A percentile compares a stretch with the other conserved stretches of the same genome.
phyloP scores from a whole-genome alignment of 495 filamentous ascomycete genomes.

The Aspergillus conjunctus region DNA sequence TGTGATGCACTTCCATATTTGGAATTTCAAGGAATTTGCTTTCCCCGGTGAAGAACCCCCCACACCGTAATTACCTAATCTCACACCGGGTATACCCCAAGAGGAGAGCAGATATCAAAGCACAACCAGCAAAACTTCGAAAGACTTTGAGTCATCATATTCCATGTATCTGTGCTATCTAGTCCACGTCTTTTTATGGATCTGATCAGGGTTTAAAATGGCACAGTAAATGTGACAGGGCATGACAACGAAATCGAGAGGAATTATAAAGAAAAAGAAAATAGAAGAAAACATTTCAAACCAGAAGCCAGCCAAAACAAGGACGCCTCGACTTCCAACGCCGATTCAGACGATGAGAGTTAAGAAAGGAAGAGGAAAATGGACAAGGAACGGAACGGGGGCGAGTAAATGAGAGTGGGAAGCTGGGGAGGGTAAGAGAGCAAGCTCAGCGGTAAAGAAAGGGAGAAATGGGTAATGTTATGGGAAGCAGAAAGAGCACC shows the following conservation, averaged over 20 bases:
- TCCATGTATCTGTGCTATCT: conserved; percentile 32
- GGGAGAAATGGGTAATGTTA: conserved; percentile 22
- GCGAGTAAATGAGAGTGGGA: conserved; percentile 30
- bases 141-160: conserved; percentile 26
- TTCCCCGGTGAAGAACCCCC: background rate
- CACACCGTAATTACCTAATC: background rate
- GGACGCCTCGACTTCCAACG: conserved; percentile 53
- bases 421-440: conserved; percentile 14
- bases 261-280: conserved; percentile 5
- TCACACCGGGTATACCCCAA: too few relatives aligned
- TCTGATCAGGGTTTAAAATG: conserved; percentile 22
- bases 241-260: conserved; percentile 23
- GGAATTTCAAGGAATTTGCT: background rate
- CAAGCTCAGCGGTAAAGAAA: conserved; percentile 3
- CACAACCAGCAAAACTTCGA: conserved; percentile 3
- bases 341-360: conserved; percentile 46
- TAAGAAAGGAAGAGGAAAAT: conserved; percentile 38
- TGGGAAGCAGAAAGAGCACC: conserved; percentile 17
- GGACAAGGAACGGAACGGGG: conserved; percentile 28
- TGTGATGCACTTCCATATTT: background rate
- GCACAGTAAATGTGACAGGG: conserved; percentile 26
- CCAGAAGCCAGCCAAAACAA: conserved; percentile 46
- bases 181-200: conserved; percentile 23
- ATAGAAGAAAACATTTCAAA: conserved; percentile 33
- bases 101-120: background rate